These are phyloP conservation scores for Rubus idaeus DNA, from an alignment of 306 rosid species.

Conservation along the genomic window DNA sequence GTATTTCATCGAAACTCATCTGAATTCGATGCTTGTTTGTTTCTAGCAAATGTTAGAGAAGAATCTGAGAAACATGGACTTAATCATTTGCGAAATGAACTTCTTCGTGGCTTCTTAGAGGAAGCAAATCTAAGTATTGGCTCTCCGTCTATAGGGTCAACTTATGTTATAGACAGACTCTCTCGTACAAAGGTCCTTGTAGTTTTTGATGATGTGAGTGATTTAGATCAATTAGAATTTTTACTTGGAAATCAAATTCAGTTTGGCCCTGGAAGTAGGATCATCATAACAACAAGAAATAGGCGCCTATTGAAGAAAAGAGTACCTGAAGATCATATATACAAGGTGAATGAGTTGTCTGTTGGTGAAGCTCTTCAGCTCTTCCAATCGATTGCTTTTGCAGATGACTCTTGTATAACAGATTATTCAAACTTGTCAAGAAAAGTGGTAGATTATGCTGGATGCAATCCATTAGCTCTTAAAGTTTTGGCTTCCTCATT, in stretches of 20 bases:
- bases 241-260: neutral
- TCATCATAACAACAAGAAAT: neutral
- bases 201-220: neutral
- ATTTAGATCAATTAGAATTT: neutral
- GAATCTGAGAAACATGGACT: neutral
- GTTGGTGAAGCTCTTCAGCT: constrained; percentile 5
- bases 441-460: neutral
- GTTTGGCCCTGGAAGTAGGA: neutral
- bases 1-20: neutral
- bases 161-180: neutral
- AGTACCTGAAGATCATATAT: neutral
- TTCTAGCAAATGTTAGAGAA: neutral
- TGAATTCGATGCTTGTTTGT: neutral
- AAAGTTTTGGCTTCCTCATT: constrained; percentile 11
- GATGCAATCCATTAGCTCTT: constrained; percentile 15
- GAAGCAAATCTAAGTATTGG: neutral
- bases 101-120: neutral
- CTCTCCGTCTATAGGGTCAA: neutral
- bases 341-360: neutral
- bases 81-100: neutral
- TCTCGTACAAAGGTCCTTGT: neutral
- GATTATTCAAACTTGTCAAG: neutral
- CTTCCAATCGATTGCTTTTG: constrained; percentile 8
- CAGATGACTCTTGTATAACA: neutral
- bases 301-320: neutral